These are phyloP conservation scores for Candida alai DNA, from an alignment of 805 yeast genomes.

Conservation along the genomic window DNA sequence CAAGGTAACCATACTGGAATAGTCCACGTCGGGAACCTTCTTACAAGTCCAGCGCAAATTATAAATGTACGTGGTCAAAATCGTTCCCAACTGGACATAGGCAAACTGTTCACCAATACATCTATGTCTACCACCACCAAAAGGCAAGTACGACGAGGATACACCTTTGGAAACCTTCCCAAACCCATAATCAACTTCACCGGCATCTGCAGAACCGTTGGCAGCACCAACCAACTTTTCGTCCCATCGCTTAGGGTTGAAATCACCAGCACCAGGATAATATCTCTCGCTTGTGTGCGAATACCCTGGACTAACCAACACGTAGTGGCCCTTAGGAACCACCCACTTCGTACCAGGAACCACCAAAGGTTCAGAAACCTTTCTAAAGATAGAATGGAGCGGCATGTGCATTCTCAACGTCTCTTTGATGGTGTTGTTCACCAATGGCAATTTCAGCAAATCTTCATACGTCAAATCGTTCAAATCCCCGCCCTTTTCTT, in stretches of 20 bases:
- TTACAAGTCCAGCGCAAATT: constrained; percentile 66
- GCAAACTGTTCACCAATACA: constrained; percentile 99
- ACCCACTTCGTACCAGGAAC: constrained; percentile 77
- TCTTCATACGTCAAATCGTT: constrained; percentile 75
- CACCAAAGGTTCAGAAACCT: constrained; percentile 71
- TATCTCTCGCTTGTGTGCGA: constrained; percentile 71
- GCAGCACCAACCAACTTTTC: too few relatives aligned
- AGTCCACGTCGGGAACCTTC: constrained; percentile 65
- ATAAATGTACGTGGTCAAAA: constrained; percentile 70
- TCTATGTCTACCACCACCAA: constrained; percentile 99
- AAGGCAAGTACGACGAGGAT: constrained; percentile 91
- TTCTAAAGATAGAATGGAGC: constrained; percentile 91
- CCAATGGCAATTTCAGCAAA: constrained; percentile 74
- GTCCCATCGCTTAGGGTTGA: constrained; percentile 87
- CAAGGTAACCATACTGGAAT: constrained; percentile 87
- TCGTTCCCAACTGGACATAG: constrained; percentile 83
- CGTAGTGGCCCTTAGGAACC: constrained; percentile 86
- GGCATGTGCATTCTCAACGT: constrained; percentile 96
- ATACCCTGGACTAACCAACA: constrained; percentile 91
- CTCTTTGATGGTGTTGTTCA: constrained; percentile 84
- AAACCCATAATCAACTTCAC: constrained; percentile 86
- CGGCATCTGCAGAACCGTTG: constrained; percentile 24
- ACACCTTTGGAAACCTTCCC: constrained; percentile 97
- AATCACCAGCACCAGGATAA: constrained; percentile 72
- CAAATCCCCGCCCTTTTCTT: constrained; percentile 43